Base-by-base conservation (phyloP, 805 yeast genomes). In the Candida maesae region DNA sequence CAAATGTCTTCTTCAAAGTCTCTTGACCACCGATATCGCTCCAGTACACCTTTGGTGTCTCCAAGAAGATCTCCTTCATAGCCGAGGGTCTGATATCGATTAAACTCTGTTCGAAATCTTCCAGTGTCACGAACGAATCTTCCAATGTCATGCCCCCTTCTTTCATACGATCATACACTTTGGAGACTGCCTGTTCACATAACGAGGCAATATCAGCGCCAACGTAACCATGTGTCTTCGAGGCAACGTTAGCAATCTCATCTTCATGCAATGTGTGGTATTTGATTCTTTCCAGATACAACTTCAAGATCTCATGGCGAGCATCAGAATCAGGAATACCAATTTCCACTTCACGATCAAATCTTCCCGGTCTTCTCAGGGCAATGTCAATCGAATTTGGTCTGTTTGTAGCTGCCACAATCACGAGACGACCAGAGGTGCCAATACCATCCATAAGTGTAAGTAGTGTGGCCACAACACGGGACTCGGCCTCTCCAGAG, bases 21-120 rank as follows among this genome's bases (percentile, higher is more conserved):
- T 82, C 81, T 61, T 93, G 98, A 3, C 99, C 99, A 12, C 98
- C 98, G 54, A 93, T 90, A 64, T 93, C 99, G 15, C 76, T 66
- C 98, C 99, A 93, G 46, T 76, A 73, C 1, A 90, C 95, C 54
- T 87, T 86, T 9, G 99, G 98, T 77, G 90, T 86, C 54, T 93
- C 99, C 37, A 93, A 67, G 42, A 89, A 82, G 38, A 91, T 86
- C 60, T 93, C 99, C 44, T 96, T 75, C 99, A 93, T 93, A 2
- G 98, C 98, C 45, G 95, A 84, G 2, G 99, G 98, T 37, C 95
- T 72, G 2, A 93, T 79, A n/a, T 85, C 90, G 1, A 78, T 63
- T 59, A 89, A 63, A 0, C 97, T 90, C 17, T 61, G 63, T 36
- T 79, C 79, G n/a, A 91, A 69, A 54, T 91, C 95, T 41, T 66